Base-by-base conservation (phyloP, 1,284 basidiomycete species). In the Phlebopus sp. region DNA sequence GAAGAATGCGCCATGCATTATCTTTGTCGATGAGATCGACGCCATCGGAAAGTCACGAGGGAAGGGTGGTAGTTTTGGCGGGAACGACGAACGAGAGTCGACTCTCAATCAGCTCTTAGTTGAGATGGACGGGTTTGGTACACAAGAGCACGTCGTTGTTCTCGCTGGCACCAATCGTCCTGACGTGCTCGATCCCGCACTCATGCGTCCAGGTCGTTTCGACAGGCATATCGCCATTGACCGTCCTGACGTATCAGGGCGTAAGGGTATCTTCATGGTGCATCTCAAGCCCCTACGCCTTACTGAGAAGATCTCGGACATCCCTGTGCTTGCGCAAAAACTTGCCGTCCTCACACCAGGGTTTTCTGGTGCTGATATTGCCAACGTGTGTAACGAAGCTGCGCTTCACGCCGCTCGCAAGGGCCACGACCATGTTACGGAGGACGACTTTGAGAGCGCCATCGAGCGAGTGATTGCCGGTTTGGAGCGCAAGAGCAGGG, bases 71-170 rank as follows among this genome's bases (percentile, higher is more conserved):
- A 80, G 76, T 54, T 84, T 96, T 59, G 95, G 96, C 47, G 96
- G 96, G 17, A 98, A 98, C 70, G 96, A 99, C 66, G 96, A 99
- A 69, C 86, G 97, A 40, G 97, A 99, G 72, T 92, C 91, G 11
- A 99, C 96, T 15, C 81, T 99, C 53, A 99, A 99, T 69, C 97
- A 99, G 71, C 78, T 99, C 14, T 77, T 99, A 51, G 96, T 99
- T 38, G 96, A 99, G 75, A 99, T 99, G 96, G 96, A 99, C 69
- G 96, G 96, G 32, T 99, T 99, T 72, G 88, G 89, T 37, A 96
- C 94, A 11, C 84, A 91, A 55, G 92, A 98, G 69, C 94, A 98
- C 63, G 86, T 99, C 54, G 96, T 99, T 47, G 90, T 99, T 14
- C 81, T 99, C 32, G 93, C 97, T 0, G 96, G 97, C 57, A 99